Evolutionary conservation across 805 yeast genomes (phyloP).

Genomic region (Zygosaccharomyces siamensis): DNA sequence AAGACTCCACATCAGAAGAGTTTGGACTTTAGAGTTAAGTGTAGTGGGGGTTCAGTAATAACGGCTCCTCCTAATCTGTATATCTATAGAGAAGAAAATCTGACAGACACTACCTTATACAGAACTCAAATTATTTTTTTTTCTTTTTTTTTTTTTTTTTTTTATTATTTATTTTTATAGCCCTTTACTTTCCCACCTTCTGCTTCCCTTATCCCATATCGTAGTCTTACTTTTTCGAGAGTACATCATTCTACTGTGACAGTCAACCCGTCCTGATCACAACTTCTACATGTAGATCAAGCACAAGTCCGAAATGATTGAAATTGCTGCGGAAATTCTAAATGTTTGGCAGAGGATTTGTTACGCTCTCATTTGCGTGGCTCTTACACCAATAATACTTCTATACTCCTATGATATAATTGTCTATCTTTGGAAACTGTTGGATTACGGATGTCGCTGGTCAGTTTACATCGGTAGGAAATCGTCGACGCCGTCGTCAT

Average conservation of each 20-base stretch:
- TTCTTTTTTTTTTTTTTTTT: background rate
- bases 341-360: constrained; percentile 2
- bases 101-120: constrained; percentile 1
- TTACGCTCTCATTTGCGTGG: constrained; percentile 7
- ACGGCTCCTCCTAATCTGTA: background rate
- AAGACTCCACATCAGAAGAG: constrained; percentile 82
- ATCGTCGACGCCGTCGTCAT: background rate
- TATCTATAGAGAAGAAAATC: constrained; percentile 1
- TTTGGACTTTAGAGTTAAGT: constrained; percentile 93
- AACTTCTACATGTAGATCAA: background rate
- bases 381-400: constrained; percentile 11
- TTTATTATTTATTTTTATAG: background rate
- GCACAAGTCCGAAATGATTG: background rate
- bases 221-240: background rate
- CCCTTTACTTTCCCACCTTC: background rate
- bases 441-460: constrained; percentile 6
- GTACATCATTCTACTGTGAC: too few species aligned
- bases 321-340: background rate
- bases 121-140: background rate
- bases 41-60: constrained; percentile 68
- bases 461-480: constrained; percentile 1
- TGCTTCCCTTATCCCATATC: too few species aligned
- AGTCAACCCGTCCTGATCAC: too few species aligned
- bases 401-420: constrained; percentile 14
- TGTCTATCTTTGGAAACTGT: constrained; percentile 12